Evolutionary conservation across 176 grass and related monocot genomes (phyloP).

Genomic region (Aechmea fasciata): DNA sequence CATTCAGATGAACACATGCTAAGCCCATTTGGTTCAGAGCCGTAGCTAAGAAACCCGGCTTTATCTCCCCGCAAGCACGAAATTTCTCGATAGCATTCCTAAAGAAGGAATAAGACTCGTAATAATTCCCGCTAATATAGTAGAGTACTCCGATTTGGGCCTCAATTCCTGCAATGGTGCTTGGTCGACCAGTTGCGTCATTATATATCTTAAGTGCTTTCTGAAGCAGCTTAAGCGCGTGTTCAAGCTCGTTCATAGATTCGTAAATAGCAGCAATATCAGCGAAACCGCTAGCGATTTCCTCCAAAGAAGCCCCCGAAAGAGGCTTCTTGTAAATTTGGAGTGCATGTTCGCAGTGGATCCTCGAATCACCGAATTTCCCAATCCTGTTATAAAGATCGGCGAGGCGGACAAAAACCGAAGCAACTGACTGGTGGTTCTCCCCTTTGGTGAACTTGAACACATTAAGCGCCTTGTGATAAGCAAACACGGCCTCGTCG

Average conservation of each 20-base stretch:
- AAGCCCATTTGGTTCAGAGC: conserved; percentile 26
- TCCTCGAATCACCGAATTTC: conserved; percentile 15
- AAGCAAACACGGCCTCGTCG: conserved; percentile 23
- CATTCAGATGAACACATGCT: conserved; percentile 19
- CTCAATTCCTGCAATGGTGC: conserved; percentile 17
- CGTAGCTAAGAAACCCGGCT: conserved; percentile 18
- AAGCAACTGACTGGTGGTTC: conserved; percentile 17
- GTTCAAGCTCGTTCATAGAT: conserved; percentile 19
- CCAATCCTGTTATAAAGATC: conserved; percentile 20
- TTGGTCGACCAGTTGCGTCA: conserved; percentile 16
- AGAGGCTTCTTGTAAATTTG: conserved; percentile 20
- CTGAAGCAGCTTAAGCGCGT: conserved; percentile 25
- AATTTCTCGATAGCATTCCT: conserved; percentile 19
- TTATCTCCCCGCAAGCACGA: conserved; percentile 19
- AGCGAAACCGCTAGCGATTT: conserved; percentile 16
- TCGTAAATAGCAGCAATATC: conserved; percentile 21
- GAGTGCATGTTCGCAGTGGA: conserved; percentile 24
- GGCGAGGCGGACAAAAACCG: conserved; percentile 20
- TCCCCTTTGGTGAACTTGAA: conserved; percentile 18
- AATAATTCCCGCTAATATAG: conserved; percentile 17
- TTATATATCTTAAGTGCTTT: conserved; percentile 23
- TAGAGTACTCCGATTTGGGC: conserved; percentile 23
- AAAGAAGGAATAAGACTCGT: conserved; percentile 18
- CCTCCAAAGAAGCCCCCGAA: conserved; percentile 13
- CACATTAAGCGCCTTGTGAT: conserved; percentile 17